Evolutionary conservation across 306 rosid genomes (phyloP), one percentile per base, ranked within the genome.

Genomic region (Citrullus amarus): DNA sequence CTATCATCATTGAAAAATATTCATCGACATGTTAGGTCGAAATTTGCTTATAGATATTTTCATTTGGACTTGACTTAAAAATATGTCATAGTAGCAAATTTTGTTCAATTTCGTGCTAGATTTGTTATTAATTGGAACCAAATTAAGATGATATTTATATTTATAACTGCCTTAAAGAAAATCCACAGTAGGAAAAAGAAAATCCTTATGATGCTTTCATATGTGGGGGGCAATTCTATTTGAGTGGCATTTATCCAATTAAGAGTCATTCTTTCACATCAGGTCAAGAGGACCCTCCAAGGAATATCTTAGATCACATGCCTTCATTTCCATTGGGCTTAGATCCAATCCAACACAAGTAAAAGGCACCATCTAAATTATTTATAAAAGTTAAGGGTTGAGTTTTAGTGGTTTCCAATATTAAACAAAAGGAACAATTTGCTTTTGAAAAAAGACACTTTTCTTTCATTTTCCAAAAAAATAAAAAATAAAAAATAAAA

Each of bases 181-280:
- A 34, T 34, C 46, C 41, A 63, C 0, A 32, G 44, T 15, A 15
- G 12, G 9, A 13, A 39, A 67, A 38, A 32, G 51, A 67, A 36
- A 39, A 67, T 67, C 11, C 9, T 53, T 53, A 73, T 53, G 6
- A 53, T 73, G 78, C 48, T 73, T 30, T 73, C 62, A 1, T 73
- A 51, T 73, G 78, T 73, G 78, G 78, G 78, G 5, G 57, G 62
- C 78, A 73, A 73, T 73, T 73, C 16, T 50, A 17, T 73, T 30
- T 32, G 17, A 73, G 78, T 73, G 78, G 22, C 30, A 51, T 51
- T 51, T 53, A 32, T 73, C 54, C 38, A 46, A 71, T 48, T 48
- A 48, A 13, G 61, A 51, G 61, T 15, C 59, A 73, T 9, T 51
- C 58, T 48, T 16, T 73, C 43, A 50, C 46, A 28, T 72, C 77